Evolutionary conservation across 176 grass and related monocot species (phyloP), one percentile per base, ranked within the genome.

Genomic region (Elymus sibiricus): DNA sequence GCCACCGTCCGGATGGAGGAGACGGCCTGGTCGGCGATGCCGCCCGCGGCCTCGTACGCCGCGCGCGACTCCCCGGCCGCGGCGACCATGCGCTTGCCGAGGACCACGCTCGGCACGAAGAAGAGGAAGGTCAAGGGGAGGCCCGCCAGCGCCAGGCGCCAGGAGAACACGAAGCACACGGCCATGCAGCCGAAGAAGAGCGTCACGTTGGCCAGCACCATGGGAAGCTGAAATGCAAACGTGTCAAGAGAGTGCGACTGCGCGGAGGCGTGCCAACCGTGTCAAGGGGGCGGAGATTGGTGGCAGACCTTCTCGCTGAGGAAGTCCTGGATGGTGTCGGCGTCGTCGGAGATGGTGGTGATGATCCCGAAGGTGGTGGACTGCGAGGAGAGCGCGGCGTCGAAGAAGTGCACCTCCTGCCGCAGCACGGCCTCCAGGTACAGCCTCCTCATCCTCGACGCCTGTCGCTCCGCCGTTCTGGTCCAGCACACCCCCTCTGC

Each of bases 331-430:
- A 94, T 85, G 22, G 87, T 44, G 83, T 90, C 88, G 79, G 86
- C 89, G 69, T 94, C 89, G 85, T 85, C 77, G 86, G 88, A 88
- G 83, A 93, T 82, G 75, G 88, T 89, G 89, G 92, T 86, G 51
- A 94, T 84, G 86, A 94, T 83, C 2, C 79, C 63, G 72, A 86
- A 90, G 29, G 88, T 82, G 64, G 88, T 90, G 71, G 78, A 78
- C 56, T 77, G 72, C 64, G 85, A 73, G 2, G 81, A 84, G 15
- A 59, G 65, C 25, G 67, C 71, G 13, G 84, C 76, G 86, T 94
- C 89, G 89, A 88, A 94, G 83, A 90, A 94, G 79, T 86, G 74
- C 73, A 89, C 77, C 26, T 47, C 69, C 79, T 94, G 89, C 16
- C 89, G 51, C 58, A 94, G 89, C 6, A 94, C 83, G 16, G 89